Conservation (phyloP, 768 basidiomycete species). For the Naganishia vaughanmartiniae region DNA sequence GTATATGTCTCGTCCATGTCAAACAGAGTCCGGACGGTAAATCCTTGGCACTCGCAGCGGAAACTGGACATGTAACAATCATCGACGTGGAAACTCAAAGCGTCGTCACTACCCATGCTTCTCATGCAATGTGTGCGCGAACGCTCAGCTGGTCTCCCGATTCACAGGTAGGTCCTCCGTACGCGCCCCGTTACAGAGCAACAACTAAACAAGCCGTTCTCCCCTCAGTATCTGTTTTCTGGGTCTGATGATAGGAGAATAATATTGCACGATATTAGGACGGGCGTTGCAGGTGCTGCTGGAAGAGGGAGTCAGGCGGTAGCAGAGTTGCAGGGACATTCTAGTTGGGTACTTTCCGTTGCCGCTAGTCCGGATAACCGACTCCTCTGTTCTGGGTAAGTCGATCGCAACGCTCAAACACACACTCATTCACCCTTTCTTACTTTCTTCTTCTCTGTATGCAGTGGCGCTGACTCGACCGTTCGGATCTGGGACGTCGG, state of each 20-base stretch:
- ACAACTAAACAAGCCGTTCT: not conserved
- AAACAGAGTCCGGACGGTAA: slow-evolving; percentile 83
- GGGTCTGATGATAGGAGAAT: slow-evolving; percentile 91
- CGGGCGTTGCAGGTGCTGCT: slow-evolving; percentile 54
- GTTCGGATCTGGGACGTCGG: slow-evolving; percentile 51
- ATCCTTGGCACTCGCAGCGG: slow-evolving; percentile 74
- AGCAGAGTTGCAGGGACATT: slow-evolving; percentile 79
- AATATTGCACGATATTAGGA: slow-evolving; percentile 81
- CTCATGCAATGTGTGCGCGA: slow-evolving; percentile 86
- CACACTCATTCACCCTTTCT: not conserved
- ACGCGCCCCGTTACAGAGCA: not conserved
- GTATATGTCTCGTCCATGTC: slow-evolving; percentile 69
- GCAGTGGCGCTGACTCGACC: slow-evolving; percentile 49
- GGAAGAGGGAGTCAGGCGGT: slow-evolving; percentile 71
- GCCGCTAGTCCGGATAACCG: slow-evolving; percentile 30
- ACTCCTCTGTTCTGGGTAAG: slow-evolving; percentile 51
- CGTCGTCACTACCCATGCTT: slow-evolving; percentile 69
- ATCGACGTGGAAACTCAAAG: slow-evolving; percentile 72
- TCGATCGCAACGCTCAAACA: slow-evolving; percentile 59
- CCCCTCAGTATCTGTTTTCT: slow-evolving; percentile 70
- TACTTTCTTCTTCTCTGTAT: not conserved
- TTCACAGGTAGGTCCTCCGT: slow-evolving; percentile 61
- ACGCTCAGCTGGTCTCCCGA: slow-evolving; percentile 86
- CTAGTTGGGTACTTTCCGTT: slow-evolving; percentile 79
- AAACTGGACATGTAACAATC: slow-evolving; percentile 82